Conservation (phyloP, 176 grass and related monocot species). For the Raddia guianensis region DNA sequence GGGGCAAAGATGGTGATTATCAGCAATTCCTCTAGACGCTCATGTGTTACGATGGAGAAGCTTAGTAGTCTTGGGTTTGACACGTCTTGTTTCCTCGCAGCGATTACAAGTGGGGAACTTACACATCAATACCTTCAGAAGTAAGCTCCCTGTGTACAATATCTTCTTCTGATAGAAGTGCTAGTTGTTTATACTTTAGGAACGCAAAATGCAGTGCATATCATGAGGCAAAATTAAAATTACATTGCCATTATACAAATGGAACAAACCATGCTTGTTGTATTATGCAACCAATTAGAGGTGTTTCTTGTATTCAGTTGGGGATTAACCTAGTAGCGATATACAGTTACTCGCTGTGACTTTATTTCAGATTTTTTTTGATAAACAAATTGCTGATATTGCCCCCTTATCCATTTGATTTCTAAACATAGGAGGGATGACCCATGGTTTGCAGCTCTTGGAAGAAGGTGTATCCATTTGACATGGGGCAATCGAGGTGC, state of each 20-base stretch:
- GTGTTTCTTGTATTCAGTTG: neutral
- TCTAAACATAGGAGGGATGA: constrained; percentile 66
- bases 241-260: neutral
- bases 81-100: constrained; percentile 62
- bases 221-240: neutral
- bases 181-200: neutral
- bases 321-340: neutral
- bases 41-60: constrained; percentile 76
- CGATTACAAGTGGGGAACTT: constrained; percentile 91
- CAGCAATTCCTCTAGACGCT: constrained; percentile 91
- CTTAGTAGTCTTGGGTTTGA: constrained; percentile 70
- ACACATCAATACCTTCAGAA: constrained; percentile 80
- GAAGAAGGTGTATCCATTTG: constrained; percentile 81
- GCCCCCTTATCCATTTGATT: neutral
- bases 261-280: neutral
- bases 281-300: neutral
- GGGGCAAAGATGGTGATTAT: constrained; percentile 88
- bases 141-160: constrained; percentile 28
- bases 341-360: neutral
- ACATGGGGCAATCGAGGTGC: constrained; percentile 84
- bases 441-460: constrained; percentile 84
- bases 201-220: neutral
- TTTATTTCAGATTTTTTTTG: neutral
- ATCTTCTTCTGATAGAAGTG: neutral
- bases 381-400: too few relatives aligned